Conservation (phyloP, 164 flowering plant species). For the Magnolia sinica region DNA sequence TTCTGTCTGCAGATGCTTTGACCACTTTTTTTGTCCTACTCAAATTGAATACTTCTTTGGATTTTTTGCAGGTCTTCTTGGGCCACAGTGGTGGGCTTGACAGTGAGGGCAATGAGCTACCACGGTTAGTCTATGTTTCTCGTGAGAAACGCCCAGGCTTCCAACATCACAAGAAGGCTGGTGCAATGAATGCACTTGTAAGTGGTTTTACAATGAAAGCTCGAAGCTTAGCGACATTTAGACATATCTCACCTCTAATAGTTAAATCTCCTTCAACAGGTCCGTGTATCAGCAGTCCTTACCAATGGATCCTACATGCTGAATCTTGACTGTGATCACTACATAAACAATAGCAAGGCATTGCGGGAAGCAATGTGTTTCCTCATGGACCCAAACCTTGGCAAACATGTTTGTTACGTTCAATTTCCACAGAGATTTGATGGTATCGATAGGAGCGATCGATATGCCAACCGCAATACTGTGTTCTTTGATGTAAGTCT, state of each 20-base stretch:
- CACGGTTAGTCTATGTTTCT: slow-evolving; percentile 54
- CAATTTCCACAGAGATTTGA: slow-evolving; percentile 70
- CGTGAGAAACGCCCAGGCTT: slow-evolving; percentile 62
- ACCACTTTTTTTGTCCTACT: neutral
- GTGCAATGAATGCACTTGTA: slow-evolving; percentile 73
- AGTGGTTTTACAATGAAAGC: slow-evolving; percentile 6
- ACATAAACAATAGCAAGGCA: slow-evolving; percentile 69
- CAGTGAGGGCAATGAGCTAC: slow-evolving; percentile 47
- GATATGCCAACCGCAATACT: slow-evolving; percentile 67
- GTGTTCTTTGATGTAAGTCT: slow-evolving; percentile 60
- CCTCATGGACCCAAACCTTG: slow-evolving; percentile 60
- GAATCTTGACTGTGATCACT: slow-evolving; percentile 75
- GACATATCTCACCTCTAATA: neutral
- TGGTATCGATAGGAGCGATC: slow-evolving; percentile 62
- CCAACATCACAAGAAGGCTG: slow-evolving; percentile 62
- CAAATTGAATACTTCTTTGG: neutral
- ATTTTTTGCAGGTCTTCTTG: slow-evolving; percentile 39
- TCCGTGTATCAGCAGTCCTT: slow-evolving; percentile 58
- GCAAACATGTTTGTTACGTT: slow-evolving; percentile 56
- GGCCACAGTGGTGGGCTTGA: slow-evolving; percentile 49
- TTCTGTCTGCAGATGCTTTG: neutral
- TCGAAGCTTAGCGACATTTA: neutral
- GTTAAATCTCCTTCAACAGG: slow-evolving; percentile 14
- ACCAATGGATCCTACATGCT: slow-evolving; percentile 63
- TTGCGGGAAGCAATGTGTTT: slow-evolving; percentile 69